Conservation (phyloP, 306 rosid genomes). For the Malus sieversii region DNA sequence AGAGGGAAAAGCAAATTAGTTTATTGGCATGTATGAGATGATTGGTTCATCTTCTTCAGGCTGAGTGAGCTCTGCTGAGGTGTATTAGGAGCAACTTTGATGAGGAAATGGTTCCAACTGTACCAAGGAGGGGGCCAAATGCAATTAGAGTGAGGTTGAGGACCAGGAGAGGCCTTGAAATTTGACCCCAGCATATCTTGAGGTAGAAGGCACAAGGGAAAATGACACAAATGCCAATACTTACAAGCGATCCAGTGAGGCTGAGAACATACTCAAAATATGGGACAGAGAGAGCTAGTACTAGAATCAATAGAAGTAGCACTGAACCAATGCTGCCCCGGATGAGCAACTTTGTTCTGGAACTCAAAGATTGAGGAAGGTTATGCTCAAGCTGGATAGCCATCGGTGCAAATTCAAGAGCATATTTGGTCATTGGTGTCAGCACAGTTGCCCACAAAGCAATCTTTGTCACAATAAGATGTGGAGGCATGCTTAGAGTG, state of each 20-base stretch:
- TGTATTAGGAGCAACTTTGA: slow-evolving; percentile 27
- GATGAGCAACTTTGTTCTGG: slow-evolving; percentile 27
- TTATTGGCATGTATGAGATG: not conserved
- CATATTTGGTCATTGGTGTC: slow-evolving; percentile 75
- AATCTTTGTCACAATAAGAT: slow-evolving; percentile 36
- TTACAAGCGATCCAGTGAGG: slow-evolving; percentile 72
- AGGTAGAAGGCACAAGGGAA: slow-evolving; percentile 54
- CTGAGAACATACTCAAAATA: slow-evolving; percentile 57
- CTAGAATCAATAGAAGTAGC: slow-evolving; percentile 42
- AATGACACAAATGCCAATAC: slow-evolving; percentile 31
- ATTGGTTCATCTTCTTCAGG: not conserved
- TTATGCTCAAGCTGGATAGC: slow-evolving; percentile 54
- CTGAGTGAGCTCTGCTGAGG: slow-evolving; percentile 16
- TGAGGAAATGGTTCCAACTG: slow-evolving; percentile 55
- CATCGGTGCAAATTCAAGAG: slow-evolving; percentile 64
- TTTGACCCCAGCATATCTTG: slow-evolving; percentile 56
- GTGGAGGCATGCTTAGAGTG: slow-evolving; percentile 68
- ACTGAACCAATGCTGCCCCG: slow-evolving; percentile 45
- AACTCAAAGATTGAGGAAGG: slow-evolving; percentile 42
- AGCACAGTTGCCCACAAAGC: slow-evolving; percentile 76
- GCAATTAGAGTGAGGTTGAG: slow-evolving; percentile 34
- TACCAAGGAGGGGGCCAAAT: slow-evolving; percentile 45
- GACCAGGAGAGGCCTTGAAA: slow-evolving; percentile 27
- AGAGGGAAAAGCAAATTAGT: not conserved
- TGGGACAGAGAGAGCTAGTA: slow-evolving; percentile 54